A percentile compares a stretch with the other conserved stretches of the same genome.
Evolutionary conservation across 352 stramenopile species (phyloP).

Genomic region (Phytophthora capsici): DNA sequence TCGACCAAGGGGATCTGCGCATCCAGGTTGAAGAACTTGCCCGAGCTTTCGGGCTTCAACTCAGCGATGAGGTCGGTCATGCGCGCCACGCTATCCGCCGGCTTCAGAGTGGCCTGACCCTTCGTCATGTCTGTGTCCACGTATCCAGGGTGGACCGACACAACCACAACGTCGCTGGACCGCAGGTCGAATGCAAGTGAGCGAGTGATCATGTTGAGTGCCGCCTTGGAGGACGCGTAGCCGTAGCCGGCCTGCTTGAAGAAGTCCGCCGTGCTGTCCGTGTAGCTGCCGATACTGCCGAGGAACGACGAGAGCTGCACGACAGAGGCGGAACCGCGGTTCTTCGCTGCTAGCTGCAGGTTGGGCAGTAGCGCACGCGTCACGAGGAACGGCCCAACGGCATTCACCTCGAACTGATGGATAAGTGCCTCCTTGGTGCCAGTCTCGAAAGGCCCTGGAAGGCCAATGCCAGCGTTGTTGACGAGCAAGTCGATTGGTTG

Average conservation of each 20-base stretch:
- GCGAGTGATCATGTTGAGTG: slow-evolving; percentile 20
- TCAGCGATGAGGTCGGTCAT: slow-evolving; percentile 39
- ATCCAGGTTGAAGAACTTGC: slow-evolving; percentile 47
- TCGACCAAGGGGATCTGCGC: slow-evolving; percentile 12
- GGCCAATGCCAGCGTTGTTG: slow-evolving; percentile 61
- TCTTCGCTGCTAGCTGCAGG: slow-evolving; percentile 35
- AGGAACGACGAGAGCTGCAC: slow-evolving; percentile 49
- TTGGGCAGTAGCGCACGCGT: slow-evolving; percentile 47
- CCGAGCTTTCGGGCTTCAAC: slow-evolving; percentile 26
- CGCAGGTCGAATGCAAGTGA: slow-evolving; percentile 39
- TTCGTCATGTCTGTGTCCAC: slow-evolving; percentile 50
- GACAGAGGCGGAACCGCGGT: slow-evolving; percentile 44
- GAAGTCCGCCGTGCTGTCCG: background rate
- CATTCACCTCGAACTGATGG: slow-evolving; percentile 26
- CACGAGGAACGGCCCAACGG: slow-evolving; percentile 46
- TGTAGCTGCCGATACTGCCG: slow-evolving; percentile 43
- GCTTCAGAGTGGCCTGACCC: slow-evolving; percentile 27
- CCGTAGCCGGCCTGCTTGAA: slow-evolving; percentile 46
- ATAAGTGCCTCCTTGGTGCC: slow-evolving; percentile 49
- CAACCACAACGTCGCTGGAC: slow-evolving; percentile 41
- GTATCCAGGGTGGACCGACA: slow-evolving; percentile 56
- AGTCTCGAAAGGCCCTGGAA: slow-evolving; percentile 26
- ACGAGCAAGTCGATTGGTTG: slow-evolving; percentile 58
- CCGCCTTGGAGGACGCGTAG: slow-evolving; percentile 66
- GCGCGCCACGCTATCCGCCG: slow-evolving; percentile 34